phyloP scores from a whole-genome alignment of 2,329 filamentous ascomycete species.

The Tolypocladium ophioglossoides region DNA sequence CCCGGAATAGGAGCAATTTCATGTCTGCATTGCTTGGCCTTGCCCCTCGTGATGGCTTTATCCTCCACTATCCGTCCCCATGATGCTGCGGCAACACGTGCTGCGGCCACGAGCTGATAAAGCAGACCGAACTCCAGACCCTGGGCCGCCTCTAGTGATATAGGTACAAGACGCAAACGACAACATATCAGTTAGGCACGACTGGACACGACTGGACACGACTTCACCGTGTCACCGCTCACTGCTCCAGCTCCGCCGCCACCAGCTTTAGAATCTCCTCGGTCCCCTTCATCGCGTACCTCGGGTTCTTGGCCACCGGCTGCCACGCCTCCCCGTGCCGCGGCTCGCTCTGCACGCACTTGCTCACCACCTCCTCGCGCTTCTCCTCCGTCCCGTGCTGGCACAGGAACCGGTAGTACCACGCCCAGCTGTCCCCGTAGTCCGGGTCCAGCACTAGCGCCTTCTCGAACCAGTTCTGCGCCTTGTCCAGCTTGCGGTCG shows the following conservation, averaged over 20 bases:
- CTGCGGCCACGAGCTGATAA: background rate
- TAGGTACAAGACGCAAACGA: background rate
- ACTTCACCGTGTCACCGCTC: background rate
- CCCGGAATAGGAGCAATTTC: background rate
- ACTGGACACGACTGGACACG: background rate
- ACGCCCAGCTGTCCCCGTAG: conserved; percentile 88
- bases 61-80: background rate
- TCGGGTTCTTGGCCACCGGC: conserved; percentile 71
- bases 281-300: conserved; percentile 60
- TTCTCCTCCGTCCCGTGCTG: conserved; percentile 96
- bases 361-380: conserved; percentile 69
- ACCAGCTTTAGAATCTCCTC: conserved; percentile 82
- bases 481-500: conserved; percentile 85
- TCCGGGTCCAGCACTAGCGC: conserved; percentile 82
- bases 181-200: background rate
- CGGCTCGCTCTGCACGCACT: conserved; percentile 76
- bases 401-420: conserved; percentile 89
- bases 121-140: background rate
- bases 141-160: background rate
- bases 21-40: background rate
- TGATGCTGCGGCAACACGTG: background rate
- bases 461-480: conserved; percentile 95
- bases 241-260: conserved; percentile 35
- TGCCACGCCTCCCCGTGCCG: conserved; percentile 92
- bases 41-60: background rate